Percentiles rank a stretch among this genome's conserved stretches.
Evolutionary conservation across 2,329 filamentous ascomycete species (phyloP).

Genomic region (Penicillium psychrosexuale): DNA sequence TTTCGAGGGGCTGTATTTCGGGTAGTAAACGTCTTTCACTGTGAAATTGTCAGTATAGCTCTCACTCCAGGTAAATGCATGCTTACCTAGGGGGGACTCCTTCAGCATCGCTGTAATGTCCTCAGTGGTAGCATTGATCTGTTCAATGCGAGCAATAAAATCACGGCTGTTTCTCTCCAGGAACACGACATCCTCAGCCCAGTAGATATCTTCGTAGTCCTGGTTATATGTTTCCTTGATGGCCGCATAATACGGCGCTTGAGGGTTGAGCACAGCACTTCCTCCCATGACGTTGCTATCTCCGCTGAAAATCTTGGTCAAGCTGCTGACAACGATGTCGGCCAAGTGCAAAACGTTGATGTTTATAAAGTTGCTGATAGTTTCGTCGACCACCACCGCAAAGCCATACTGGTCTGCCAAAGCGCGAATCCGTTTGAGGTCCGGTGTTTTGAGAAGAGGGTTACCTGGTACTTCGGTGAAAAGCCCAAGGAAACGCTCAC

Average conservation of each 20-base stretch:
- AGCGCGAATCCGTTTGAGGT: constrained; percentile 74
- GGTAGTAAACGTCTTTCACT: constrained; percentile 82
- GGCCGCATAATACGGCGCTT: constrained; percentile 64
- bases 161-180: constrained; percentile 95
- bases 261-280: constrained; percentile 62
- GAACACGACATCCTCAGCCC: constrained; percentile 90
- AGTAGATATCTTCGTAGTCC: constrained; percentile 85
- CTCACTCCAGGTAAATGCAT: neutral
- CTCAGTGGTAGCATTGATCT: constrained; percentile 83
- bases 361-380: constrained; percentile 94
- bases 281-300: constrained; percentile 99
- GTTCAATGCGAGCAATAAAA: constrained; percentile 75
- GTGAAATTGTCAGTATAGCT: constrained; percentile 35
- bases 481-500: constrained; percentile 74
- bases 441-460: constrained; percentile 78
- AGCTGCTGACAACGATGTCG: constrained; percentile 87
- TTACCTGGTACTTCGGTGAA: constrained; percentile 97
- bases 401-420: constrained; percentile 85
- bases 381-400: constrained; percentile 89
- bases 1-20: constrained; percentile 69
- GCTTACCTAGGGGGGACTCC: constrained; percentile 52
- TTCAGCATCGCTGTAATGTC: constrained; percentile 71
- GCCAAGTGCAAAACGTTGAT: constrained; percentile 86
- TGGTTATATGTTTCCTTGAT: constrained; percentile 65
- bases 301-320: constrained; percentile 96